Evolutionary conservation across 169 alveolate genomes (phyloP), one percentile per base, ranked within the genome.

Genomic region (Perkinsus marinus): DNA sequence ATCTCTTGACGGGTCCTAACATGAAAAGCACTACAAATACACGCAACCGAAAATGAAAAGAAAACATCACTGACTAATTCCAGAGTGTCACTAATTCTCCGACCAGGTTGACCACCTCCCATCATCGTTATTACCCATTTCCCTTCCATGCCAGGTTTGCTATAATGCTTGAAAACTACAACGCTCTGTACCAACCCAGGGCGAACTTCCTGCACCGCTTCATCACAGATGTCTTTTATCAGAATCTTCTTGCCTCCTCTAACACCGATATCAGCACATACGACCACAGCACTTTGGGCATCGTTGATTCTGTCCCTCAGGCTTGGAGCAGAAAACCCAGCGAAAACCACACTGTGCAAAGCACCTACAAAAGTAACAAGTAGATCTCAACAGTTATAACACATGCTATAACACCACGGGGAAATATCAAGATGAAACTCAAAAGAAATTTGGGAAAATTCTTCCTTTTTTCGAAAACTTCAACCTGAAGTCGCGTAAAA

Each of bases 281-380:
- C 94, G 39, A 98, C 95, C 46, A 93, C 92, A 7, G 39, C 46
- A 89, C 97, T 95, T 91, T 95, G 91, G 39, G 99, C 97, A 94
- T 98, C 99, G 17, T 94, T 91, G 36, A 98, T 96, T 38, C 99
- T 96, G 68, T 97, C 99, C 9, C 97, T 96, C 68, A 98, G 92
- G 92, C 98, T 96, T 26, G 96, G 96, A 68, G 99, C 97, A 22
- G 99, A 98, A 94, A 98, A 98, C 6, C 99, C 99, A 36, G 99
- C 99, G 94, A 98, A 98, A 91, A 98, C 99, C 30, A 98, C 99
- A 47, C 96, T 95, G 92, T 34, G 39, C 2, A 90, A 30, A 5
- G 39, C 90, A 39, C 92, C 93, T 46, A 17, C n/a, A 43, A 68
- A 26, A 16, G 0, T 0, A n/a, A 91, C n/a, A n/a, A n/a, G n/a